Percentiles rank a stretch among this genome's conserved stretches.
phyloP scores from a whole-genome alignment of 1,284 basidiomycete genomes.

The Afroboletus lepidellus region DNA sequence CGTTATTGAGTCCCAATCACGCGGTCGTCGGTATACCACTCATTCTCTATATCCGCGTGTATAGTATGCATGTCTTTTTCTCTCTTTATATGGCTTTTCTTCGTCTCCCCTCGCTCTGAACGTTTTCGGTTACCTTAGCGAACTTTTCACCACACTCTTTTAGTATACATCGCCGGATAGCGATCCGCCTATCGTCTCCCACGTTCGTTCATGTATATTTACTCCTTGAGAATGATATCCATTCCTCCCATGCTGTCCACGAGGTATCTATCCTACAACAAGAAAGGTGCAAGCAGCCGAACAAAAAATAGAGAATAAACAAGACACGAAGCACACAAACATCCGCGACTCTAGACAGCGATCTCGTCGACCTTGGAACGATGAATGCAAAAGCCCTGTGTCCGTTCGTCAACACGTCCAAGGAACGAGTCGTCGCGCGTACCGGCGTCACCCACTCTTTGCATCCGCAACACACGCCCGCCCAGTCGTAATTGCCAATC shows the following conservation, averaged over 20 bases:
- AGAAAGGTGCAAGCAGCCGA: no score
- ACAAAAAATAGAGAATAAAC: no score
- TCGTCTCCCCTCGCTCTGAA: background rate
- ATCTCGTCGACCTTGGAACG: constrained; percentile 91
- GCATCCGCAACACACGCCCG: constrained; percentile 90
- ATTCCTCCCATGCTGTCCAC: constrained; percentile 4
- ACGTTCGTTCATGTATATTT: constrained; percentile 23
- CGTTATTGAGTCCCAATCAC: constrained; percentile 23
- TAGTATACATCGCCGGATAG: constrained; percentile 15
- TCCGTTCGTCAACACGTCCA: background rate
- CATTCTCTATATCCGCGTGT: constrained; percentile 6
- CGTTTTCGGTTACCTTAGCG: constrained; percentile 7
- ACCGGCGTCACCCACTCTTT: constrained; percentile 90
- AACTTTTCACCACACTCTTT: constrained; percentile 17
- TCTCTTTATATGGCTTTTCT: background rate
- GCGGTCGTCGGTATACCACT: constrained; percentile 15
- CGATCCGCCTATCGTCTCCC: constrained; percentile 23
- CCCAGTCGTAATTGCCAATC: constrained; percentile 96
- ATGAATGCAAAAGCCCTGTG: constrained; percentile 85
- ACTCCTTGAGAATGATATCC: constrained; percentile 19
- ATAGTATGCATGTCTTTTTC: constrained; percentile 15
- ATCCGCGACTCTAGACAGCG: constrained; percentile 29
- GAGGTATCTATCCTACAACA: background rate
- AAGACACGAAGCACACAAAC: no score
- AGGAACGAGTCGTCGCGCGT: constrained; percentile 22